Evolutionary conservation across 441 rosid species (phyloP), one percentile per base, ranked within the genome.

Genomic region (Gossypium armourianum): DNA sequence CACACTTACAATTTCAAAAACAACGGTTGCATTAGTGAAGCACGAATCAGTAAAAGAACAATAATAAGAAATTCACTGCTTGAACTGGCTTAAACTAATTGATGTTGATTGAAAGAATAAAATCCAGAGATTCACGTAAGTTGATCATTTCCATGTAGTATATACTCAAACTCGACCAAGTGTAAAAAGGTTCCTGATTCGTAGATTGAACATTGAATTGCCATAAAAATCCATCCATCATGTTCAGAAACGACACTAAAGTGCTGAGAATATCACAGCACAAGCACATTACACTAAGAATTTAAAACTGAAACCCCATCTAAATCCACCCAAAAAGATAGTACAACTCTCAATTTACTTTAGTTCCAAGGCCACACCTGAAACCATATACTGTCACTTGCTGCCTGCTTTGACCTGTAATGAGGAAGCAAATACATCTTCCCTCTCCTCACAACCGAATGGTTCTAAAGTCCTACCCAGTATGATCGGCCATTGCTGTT

Each of bases 401-500:
- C 47, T 15, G 60, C 26, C 59, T 49, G 16, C 53, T 68, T 68
- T 9, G 24, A 54, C 49, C 5, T 2, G 8, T 17, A 3, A 67
- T 0, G 1, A 36, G 20, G 26, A 3, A 36, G 43, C 43, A 54
- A 54, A 53, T 23, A 12, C 62, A 24, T 4, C 26, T 54, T 53
- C 72, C 49, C 70, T 13, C 16, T 3, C 17, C 12, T 16, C 20
- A 10, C 2, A 52, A 20, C 15, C 10, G 10, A 7, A 26, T 13
- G 17, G 5, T 28, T 40, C 84, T 87, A 90, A 19, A 88, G 89
- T 21, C 98, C 98, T 17, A 91, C 97, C 98, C 97, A 88, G 50
- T 92, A 90, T 2, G 98, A 94, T 47, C 94, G 97, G 7, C 97
- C 98, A 57, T 86, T 90, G 84, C 85, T 80, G 86, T 94, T 94